Base-by-base conservation (phyloP, 2,329 filamentous ascomycete species). In the Clathrospora elynae region DNA sequence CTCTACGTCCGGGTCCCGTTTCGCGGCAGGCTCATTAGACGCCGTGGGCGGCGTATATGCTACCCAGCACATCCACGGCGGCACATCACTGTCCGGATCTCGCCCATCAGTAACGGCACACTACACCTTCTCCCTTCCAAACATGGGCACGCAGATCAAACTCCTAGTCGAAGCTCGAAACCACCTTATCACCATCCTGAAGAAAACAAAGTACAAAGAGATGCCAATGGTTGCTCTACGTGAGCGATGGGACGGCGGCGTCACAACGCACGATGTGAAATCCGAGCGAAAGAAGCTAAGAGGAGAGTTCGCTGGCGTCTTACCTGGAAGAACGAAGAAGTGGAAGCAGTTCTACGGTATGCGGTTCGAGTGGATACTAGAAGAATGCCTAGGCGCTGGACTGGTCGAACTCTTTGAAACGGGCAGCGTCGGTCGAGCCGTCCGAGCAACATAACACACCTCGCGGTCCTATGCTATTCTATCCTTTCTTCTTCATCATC, bases 371-470 rank as follows among this genome's bases (percentile, higher is more conserved):
- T 90, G 85, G 84, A 75, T 87, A 11, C 64, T 90, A 28, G 83
- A 80, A 26, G 86, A 90, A 66, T 86, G 85, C 29, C 75, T 88
- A 16, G 87, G 86, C 0, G 75, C 83, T 18, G 87, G 87, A 1
- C 61, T 85, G 11, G 78, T 90, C 3, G 87, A 91, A 68, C 71
- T 88, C 10, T 91, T 91, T 65, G 81, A 88, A 60, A 90, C 87
- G 9, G 77, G 84, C 10, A 86, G 82, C 57, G 85, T 90, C n/a
- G 87, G 87, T 1, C 75, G 79, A 46, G 87, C 82, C 8, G 78
- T 88, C 1, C 62, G 73, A 12, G 13, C 13, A 12, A 24, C 24
- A 14, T 30, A 4, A 11, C n/a, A n/a, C n/a, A n/a, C n/a, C n/a
- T n/a, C n/a, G n/a, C n/a, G n/a, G n/a, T n/a, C n/a, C n/a, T n/a